A percentile compares a stretch with the other conserved stretches of the same genome.
phyloP scores from a whole-genome alignment of 176 grass and related monocot species.

The Canna indica region DNA sequence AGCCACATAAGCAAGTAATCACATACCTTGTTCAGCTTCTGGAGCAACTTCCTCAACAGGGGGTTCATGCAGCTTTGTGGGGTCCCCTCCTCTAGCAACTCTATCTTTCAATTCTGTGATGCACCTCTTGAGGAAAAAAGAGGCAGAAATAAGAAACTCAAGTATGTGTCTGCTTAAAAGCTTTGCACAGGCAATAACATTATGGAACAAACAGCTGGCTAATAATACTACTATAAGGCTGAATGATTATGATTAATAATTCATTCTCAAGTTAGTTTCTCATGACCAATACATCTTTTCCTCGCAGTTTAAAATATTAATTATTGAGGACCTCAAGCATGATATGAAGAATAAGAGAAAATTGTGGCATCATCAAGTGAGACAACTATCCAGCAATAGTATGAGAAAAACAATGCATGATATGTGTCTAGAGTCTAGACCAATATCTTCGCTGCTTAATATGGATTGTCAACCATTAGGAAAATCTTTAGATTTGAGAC shows the following conservation, averaged over 20 bases:
- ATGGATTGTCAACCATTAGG: background rate
- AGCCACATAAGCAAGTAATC: background rate
- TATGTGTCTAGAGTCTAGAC: no score
- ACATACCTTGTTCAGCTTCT: conserved; percentile 33
- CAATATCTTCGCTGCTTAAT: no score
- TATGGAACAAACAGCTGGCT: no score
- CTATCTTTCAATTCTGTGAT: conserved; percentile 59
- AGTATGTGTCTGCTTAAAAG: background rate
- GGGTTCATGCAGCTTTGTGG: conserved; percentile 54
- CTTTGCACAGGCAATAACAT: background rate
- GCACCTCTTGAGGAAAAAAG: conserved; percentile 46
- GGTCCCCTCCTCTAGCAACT: conserved; percentile 71
- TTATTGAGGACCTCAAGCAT: no score
- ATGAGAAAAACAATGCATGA: background rate
- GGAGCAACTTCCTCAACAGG: conserved; percentile 32
- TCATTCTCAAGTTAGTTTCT: no score
- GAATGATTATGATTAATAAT: no score
- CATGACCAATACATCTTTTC: no score
- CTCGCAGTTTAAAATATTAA: no score
- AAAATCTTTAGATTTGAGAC: background rate
- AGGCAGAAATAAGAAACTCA: conserved; percentile 3
- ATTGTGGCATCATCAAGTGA: background rate
- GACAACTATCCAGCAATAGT: background rate
- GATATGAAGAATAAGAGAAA: no score
- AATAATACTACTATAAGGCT: no score